phyloP scores from a whole-genome alignment of 1,284 basidiomycete species.

The Naganishia albida region DNA sequence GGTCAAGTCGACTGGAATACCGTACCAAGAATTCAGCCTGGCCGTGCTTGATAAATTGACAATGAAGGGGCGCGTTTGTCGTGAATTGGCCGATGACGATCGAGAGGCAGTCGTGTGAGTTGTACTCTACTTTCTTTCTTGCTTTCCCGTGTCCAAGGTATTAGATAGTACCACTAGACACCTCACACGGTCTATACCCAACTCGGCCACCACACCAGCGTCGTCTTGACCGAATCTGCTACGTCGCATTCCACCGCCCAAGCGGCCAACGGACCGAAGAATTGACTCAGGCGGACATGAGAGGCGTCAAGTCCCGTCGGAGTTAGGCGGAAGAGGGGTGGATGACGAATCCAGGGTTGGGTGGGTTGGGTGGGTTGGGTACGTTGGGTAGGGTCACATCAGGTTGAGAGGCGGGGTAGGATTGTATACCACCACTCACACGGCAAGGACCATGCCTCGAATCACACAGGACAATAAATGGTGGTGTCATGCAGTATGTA shows the following conservation, averaged over 20 bases:
- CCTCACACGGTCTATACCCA: too few species aligned
- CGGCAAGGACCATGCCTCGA: not conserved
- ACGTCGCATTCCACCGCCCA: not conserved
- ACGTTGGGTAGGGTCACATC: not conserved
- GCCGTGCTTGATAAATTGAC: too few species aligned
- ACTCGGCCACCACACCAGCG: too few species aligned
- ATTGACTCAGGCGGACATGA: conserved; percentile 2
- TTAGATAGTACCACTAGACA: too few species aligned
- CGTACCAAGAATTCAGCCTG: not conserved
- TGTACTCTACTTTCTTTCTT: not conserved
- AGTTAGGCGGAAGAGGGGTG: not conserved
- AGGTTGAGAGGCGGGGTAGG: too few species aligned
- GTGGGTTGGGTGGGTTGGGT: too few species aligned
- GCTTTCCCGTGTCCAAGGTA: too few species aligned
- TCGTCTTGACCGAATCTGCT: too few species aligned
- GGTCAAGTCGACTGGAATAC: too few species aligned
- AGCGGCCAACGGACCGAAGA: conserved; percentile 7
- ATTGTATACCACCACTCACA: not conserved
- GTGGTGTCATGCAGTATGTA: conserved; percentile 15
- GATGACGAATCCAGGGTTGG: not conserved
- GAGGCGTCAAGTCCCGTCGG: not conserved
- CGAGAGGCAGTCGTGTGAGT: not conserved
- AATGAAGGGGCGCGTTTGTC: conserved; percentile 2
- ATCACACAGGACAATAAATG: conserved; percentile 14
- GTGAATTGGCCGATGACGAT: conserved; percentile 13